Conservation (phyloP, 2,329 filamentous ascomycete genomes). For the Trichoderma aggressivum region DNA sequence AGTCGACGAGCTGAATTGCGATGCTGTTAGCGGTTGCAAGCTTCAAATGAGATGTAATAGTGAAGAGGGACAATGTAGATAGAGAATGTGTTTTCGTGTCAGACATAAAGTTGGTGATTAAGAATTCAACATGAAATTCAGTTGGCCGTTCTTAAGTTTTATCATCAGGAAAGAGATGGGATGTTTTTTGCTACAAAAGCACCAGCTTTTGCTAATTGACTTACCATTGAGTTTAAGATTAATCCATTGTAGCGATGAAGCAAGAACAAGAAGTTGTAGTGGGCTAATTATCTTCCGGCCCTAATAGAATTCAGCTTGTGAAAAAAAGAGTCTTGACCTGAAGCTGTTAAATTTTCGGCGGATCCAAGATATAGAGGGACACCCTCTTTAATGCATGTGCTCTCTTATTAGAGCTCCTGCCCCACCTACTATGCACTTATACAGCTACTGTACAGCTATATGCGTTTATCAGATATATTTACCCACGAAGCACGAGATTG, state of each 20-base stretch:
- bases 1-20: slow-evolving; percentile 9
- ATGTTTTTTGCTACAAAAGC: slow-evolving; percentile 10
- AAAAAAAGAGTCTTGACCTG: neutral
- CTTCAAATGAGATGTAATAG: neutral
- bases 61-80: neutral
- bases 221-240: neutral
- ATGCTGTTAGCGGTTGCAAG: slow-evolving; percentile 25
- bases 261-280: neutral
- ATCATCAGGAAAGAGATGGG: slow-evolving; percentile 48
- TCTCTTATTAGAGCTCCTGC: slow-evolving; percentile 24
- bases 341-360: neutral
- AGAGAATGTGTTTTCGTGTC: slow-evolving; percentile 32
- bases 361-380: neutral
- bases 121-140: slow-evolving; percentile 57
- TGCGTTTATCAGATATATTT: slow-evolving; percentile 7
- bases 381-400: slow-evolving; percentile 15
- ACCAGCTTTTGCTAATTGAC: neutral
- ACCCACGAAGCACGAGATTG: slow-evolving; percentile 19
- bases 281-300: neutral
- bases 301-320: neutral
- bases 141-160: slow-evolving; percentile 64
- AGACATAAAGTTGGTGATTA: slow-evolving; percentile 64
- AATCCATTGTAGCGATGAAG: neutral
- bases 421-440: slow-evolving; percentile 30
- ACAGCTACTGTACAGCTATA: slow-evolving; percentile 15